phyloP scores from a whole-genome alignment of 805 yeast genomes.

The Candida vaughaniae region DNA sequence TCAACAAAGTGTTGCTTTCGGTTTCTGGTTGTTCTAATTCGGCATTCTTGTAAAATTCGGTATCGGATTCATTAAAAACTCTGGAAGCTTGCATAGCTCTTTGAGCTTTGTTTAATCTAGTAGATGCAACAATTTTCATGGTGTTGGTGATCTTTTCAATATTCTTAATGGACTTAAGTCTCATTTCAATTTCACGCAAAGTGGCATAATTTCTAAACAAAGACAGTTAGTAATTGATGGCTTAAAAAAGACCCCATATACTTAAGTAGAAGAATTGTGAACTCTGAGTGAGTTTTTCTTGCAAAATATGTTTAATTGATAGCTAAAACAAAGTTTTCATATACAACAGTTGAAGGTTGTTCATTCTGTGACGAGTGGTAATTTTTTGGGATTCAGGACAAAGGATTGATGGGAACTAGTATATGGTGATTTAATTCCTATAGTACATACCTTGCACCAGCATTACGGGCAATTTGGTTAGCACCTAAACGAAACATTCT shows the following conservation, averaged over 20 bases:
- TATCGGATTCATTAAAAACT: slow-evolving; percentile 76
- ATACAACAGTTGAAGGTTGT: no score
- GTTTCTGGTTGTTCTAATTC: slow-evolving; percentile 60
- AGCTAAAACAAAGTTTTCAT: background rate
- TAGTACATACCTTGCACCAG: slow-evolving; percentile 51
- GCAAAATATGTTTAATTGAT: slow-evolving; percentile 2
- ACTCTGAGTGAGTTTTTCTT: no score
- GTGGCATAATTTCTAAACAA: slow-evolving; percentile 89
- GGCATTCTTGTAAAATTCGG: slow-evolving; percentile 75
- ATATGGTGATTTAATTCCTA: no score
- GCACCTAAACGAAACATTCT: slow-evolving; percentile 56
- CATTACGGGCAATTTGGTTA: slow-evolving; percentile 48
- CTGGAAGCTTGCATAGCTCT: slow-evolving; percentile 89
- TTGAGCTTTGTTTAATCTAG: slow-evolving; percentile 93
- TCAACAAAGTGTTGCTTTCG: slow-evolving; percentile 71
- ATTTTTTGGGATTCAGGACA: no score
- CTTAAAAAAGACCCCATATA: no score
- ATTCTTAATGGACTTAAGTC: slow-evolving; percentile 97
- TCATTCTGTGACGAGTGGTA: no score
- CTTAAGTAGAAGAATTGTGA: no score
- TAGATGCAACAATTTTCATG: slow-evolving; percentile 98
- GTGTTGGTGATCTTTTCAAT: slow-evolving; percentile 99
- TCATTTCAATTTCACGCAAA: slow-evolving; percentile 95
- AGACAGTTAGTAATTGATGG: slow-evolving; percentile 27
- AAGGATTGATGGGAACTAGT: no score